Conservation (phyloP, 2,329 filamentous ascomycete genomes). For the Blastomyces percursus region DNA sequence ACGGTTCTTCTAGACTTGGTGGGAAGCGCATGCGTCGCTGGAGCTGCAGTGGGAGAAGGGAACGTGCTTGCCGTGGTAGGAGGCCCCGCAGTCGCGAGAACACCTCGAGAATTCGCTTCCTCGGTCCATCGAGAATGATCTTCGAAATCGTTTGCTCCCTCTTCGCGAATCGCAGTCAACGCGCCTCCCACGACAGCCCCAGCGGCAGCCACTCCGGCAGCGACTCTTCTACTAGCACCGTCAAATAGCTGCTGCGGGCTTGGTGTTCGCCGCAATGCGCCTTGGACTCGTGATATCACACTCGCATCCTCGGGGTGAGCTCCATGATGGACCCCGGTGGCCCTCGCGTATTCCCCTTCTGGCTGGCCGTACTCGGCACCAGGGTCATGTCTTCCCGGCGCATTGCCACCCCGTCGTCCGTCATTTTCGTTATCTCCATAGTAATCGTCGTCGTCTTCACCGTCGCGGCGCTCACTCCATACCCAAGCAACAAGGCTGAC, state of each 20-base stretch:
- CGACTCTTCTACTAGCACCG: constrained; percentile 67
- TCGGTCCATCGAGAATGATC: constrained; percentile 91
- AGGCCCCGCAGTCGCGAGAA: constrained; percentile 14
- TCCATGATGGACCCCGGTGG: constrained; percentile 26
- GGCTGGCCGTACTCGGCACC: constrained; percentile 15
- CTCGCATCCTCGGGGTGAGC: constrained; percentile 40
- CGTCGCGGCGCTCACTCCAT: constrained; percentile 76
- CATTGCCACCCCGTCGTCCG: constrained; percentile 16
- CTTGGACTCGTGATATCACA: constrained; percentile 68
- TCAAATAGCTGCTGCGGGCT: constrained; percentile 85
- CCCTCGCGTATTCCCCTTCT: constrained; percentile 23
- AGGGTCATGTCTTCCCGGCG: constrained; percentile 19
- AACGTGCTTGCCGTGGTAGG: constrained; percentile 23
- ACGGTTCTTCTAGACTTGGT: constrained; percentile 59
- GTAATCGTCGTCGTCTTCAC: constrained; percentile 44
- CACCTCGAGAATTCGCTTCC: constrained; percentile 60
- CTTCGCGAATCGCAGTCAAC: constrained; percentile 70
- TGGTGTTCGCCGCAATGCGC: constrained; percentile 67
- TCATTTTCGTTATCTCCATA: constrained; percentile 15
- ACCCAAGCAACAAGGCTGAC: constrained; percentile 82
- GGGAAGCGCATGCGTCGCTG: constrained; percentile 20
- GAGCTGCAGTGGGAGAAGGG: constrained; percentile 20
- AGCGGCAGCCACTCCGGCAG: constrained; percentile 70
- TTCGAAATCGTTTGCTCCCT: constrained; percentile 65
- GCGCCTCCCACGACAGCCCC: constrained; percentile 74